Evolutionary conservation across 148 eudicot genomes (phyloP).

Genomic region (Selenicereus undatus): DNA sequence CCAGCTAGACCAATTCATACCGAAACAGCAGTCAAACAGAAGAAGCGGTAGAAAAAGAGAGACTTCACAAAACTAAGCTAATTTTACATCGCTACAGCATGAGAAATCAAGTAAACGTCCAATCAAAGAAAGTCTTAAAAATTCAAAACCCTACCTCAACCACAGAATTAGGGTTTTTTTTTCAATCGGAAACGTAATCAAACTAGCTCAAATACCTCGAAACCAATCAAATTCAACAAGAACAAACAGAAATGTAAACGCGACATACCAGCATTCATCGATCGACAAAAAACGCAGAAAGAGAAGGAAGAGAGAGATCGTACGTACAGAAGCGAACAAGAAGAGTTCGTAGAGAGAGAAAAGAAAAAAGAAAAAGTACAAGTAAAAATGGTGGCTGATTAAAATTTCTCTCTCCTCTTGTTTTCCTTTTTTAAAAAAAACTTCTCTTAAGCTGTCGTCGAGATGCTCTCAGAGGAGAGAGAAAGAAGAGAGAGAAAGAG

Average conservation of each 20-base stretch:
- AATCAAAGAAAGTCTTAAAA: background rate
- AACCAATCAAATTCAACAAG: slow-evolving; percentile 8
- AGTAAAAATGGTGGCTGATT: slow-evolving; percentile 31
- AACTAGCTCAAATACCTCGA: slow-evolving; percentile 12
- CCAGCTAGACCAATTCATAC: background rate
- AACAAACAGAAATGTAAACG: slow-evolving; percentile 7
- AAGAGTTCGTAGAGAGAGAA: slow-evolving; percentile 25
- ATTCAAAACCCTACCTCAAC: slow-evolving; percentile 45
- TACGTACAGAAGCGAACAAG: slow-evolving; percentile 7
- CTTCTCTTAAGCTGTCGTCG: slow-evolving; percentile 7
- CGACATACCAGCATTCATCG: slow-evolving; percentile 46
- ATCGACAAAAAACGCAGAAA: slow-evolving; percentile 23
- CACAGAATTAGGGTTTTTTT: slow-evolving; percentile 36
- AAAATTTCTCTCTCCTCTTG: slow-evolving; percentile 2
- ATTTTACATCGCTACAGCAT: slow-evolving; percentile 5
- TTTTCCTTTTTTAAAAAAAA: background rate
- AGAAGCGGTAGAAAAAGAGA: background rate
- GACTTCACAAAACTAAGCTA: slow-evolving; percentile 26
- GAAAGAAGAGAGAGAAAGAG: slow-evolving; percentile 6
- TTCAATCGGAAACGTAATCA: slow-evolving; percentile 16
- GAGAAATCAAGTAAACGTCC: slow-evolving; percentile 22
- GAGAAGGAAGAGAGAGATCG: slow-evolving; percentile 16
- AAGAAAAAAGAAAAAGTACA: slow-evolving; percentile 24
- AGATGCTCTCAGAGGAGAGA: background rate
- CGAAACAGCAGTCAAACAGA: background rate